Conservation (phyloP, 768 basidiomycete species). For the Agaricus subrufescens region DNA sequence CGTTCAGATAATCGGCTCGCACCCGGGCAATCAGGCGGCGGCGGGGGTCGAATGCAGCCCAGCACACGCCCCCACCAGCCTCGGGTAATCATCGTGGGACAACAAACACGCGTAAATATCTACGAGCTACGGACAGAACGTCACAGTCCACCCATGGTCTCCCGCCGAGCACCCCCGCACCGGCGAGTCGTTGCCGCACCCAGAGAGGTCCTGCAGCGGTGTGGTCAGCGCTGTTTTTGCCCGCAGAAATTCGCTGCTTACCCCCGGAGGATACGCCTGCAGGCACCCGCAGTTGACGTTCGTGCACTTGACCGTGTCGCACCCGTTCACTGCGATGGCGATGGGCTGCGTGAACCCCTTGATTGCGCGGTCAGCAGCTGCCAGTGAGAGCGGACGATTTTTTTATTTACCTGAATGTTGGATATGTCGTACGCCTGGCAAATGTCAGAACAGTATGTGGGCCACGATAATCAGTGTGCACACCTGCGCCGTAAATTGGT, state of each 20-base stretch:
- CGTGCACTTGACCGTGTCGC: conserved; percentile 35
- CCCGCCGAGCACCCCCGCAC: conserved; percentile 33
- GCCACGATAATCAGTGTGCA: neutral
- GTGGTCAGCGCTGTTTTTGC: neutral
- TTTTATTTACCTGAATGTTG: conserved; percentile 26
- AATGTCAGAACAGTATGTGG: neutral
- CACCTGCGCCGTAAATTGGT: conserved; percentile 22
- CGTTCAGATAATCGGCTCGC: too few relatives aligned
- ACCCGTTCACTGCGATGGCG: conserved; percentile 28
- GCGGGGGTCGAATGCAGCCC: too few relatives aligned
- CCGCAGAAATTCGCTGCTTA: conserved; percentile 12
- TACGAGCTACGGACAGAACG: conserved; percentile 24
- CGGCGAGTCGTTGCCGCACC: conserved; percentile 33
- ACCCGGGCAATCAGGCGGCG: too few relatives aligned
- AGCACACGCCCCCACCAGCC: too few relatives aligned
- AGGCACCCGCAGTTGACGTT: conserved; percentile 31
- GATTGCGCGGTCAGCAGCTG: neutral
- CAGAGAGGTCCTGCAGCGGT: conserved; percentile 24
- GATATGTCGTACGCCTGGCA: conserved; percentile 36
- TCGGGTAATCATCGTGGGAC: too few relatives aligned
- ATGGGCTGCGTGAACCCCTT: conserved; percentile 35
- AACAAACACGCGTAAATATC: too few relatives aligned
- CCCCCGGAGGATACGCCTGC: conserved; percentile 27
- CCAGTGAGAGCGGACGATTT: too few relatives aligned
- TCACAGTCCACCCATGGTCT: conserved; percentile 27